Evolutionary conservation across 495 filamentous ascomycete genomes (phyloP), one percentile per base, ranked within the genome.

Genomic region (Jackrogersella minutella): DNA sequence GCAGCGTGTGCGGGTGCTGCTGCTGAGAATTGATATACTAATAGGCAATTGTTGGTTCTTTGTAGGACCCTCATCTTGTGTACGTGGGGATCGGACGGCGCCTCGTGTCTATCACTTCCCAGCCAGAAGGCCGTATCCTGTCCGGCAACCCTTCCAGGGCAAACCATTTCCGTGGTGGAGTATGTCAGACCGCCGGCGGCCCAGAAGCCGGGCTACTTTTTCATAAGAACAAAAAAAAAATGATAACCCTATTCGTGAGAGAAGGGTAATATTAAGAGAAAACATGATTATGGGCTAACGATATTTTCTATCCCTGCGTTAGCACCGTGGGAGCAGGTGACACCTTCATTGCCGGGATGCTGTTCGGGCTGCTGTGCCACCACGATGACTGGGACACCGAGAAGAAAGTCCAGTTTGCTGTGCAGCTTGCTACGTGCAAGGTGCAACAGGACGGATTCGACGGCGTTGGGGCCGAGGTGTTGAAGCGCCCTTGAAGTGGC

Each of bases 291-390:
- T 52, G 39, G 69, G 40, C 72, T 74, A 73, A 74, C 61, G 26
- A 52, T n/a, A 36, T 34, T 24, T 46, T n/a, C 26, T 26, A 58
- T 64, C 69, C 58, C 64, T 66, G 67, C 55, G 63, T 64, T 70
- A 91, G 88, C 68, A 82, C 88, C 8, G 82, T 91, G 47, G 88
- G 89, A 41, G 90, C 90, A 58, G 90, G 89, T 67, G 89, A 92
- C 70, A 91, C 89, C 1, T 91, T 92, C 66, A 86, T 90, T 62
- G 89, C 89, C 6, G 90, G 88, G 21, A 85, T 91, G 73, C 73
- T 91, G 39, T 91, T 87, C 71, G 82, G 80, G 16, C 69, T 90
- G 64, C 75, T 82, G 43, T 84, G 78, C 64, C 83, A 81, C 68
- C 60, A 64, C 21, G 66, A 80, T 17, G 79, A 82, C 62, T 88